Conservation (phyloP, 768 basidiomycete species). For the Leccinum subgranulosum region DNA sequence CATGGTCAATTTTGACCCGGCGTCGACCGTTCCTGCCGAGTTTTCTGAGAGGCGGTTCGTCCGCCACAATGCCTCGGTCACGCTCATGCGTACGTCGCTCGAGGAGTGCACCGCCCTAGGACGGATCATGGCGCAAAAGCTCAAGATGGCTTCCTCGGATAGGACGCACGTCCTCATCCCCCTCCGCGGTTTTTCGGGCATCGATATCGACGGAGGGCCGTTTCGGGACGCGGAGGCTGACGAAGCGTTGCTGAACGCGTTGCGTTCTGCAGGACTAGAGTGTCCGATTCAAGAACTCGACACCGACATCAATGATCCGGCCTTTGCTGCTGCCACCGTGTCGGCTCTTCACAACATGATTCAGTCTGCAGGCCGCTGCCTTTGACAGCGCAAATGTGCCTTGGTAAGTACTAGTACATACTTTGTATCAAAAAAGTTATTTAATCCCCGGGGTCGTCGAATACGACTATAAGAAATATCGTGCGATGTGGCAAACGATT, state of each 20-base stretch:
- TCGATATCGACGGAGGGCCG: conserved; percentile 20
- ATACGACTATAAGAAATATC: conserved; percentile 11
- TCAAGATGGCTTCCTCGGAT: conserved; percentile 10
- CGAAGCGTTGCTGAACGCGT: conserved; percentile 14
- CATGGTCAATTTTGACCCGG: conserved; percentile 34
- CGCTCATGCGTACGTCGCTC: conserved; percentile 29
- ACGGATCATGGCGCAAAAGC: conserved; percentile 18
- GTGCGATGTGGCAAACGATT: conserved; percentile 31
- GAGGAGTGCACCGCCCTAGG: conserved; percentile 25
- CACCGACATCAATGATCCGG: conserved; percentile 25
- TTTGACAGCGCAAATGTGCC: not conserved
- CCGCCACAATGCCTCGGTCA: conserved; percentile 28
- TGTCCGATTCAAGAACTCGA: conserved; percentile 24
- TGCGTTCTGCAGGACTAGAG: conserved; percentile 13
- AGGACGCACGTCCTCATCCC: conserved; percentile 26
- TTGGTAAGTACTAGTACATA: not conserved
- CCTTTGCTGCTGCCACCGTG: conserved; percentile 17
- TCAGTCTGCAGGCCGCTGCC: not conserved
- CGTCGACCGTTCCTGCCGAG: conserved; percentile 19
- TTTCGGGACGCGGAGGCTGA: conserved; percentile 28
- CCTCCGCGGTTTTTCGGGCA: conserved; percentile 23
- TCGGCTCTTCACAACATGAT: conserved; percentile 20
- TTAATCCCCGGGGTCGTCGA: conserved; percentile 7
- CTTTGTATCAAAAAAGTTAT: not conserved
- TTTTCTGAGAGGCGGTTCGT: conserved; percentile 18